Percentiles rank a stretch among this genome's conserved stretches.
Conservation (phyloP, 2,329 filamentous ascomycete species). For the Chrysoporthe deuterocubensis region DNA sequence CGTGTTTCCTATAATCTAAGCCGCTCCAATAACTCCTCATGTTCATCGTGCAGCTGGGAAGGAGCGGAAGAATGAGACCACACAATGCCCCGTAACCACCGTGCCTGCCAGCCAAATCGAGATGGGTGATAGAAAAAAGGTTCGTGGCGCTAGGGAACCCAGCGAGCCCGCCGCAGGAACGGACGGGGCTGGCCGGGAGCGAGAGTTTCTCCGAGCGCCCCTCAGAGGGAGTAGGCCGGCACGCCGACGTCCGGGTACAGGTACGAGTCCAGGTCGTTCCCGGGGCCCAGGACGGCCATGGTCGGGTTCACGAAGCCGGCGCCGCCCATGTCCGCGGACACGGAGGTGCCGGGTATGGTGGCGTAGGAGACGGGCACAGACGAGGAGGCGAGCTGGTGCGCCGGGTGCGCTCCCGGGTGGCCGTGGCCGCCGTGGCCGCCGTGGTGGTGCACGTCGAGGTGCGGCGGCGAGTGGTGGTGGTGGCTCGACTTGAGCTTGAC, state of each 20-base stretch:
- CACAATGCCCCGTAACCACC: neutral
- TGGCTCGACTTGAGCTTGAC: conserved; percentile 40
- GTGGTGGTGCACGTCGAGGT: conserved; percentile 36
- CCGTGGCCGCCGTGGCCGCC: conserved; percentile 23
- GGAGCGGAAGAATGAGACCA: neutral
- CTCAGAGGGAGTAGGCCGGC: conserved; percentile 32
- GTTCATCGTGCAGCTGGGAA: neutral
- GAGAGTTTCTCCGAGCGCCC: too few relatives aligned
- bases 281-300: conserved; percentile 31
- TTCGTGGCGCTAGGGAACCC: neutral
- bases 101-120: neutral
- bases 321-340: conserved; percentile 22
- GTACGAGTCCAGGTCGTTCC: conserved; percentile 38
- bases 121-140: neutral
- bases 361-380: conserved; percentile 22
- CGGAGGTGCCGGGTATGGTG: conserved; percentile 15
- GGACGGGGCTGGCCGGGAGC: neutral
- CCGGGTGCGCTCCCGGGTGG: conserved; percentile 28
- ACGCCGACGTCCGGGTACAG: conserved; percentile 38
- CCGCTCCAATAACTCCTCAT: neutral
- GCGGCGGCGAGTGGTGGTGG: neutral
- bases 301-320: conserved; percentile 30
- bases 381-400: conserved; percentile 30
- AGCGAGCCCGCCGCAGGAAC: neutral
- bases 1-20: neutral